A percentile compares a stretch with the other conserved stretches of the same genome.
Conservation (phyloP, 2,329 filamentous ascomycete species). For the Diaporthe caulivora region DNA sequence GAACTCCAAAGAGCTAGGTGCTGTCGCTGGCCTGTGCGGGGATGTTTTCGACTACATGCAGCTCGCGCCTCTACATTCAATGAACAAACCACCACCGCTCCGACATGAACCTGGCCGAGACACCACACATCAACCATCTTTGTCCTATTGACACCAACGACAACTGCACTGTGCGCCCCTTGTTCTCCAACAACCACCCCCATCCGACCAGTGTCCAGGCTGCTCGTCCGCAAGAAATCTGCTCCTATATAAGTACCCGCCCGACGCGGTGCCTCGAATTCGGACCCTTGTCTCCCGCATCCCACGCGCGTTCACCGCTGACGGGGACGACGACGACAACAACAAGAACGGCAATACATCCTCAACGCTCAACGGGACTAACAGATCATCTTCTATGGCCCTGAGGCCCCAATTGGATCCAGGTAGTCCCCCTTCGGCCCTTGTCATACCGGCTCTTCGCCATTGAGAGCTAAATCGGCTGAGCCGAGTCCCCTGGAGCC, state of each 20-base stretch:
- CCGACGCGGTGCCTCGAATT: conserved; percentile 30
- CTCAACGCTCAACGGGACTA: background rate
- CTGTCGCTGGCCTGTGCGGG: conserved; percentile 38
- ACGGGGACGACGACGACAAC: conserved; percentile 23
- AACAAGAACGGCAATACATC: conserved; percentile 11
- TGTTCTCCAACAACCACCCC: background rate
- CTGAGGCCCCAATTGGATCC: background rate
- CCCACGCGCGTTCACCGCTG: conserved; percentile 35
- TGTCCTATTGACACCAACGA: background rate
- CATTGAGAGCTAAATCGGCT: background rate
- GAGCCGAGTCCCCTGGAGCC: background rate
- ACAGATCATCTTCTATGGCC: background rate
- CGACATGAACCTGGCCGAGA: background rate
- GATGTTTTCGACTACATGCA: conserved; percentile 35
- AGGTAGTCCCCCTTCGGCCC: background rate
- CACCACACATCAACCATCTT: conserved; percentile 1
- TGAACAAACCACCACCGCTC: background rate
- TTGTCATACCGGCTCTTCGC: background rate
- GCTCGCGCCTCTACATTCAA: conserved; percentile 30
- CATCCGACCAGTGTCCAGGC: background rate
- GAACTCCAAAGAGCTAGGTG: conserved; percentile 32
- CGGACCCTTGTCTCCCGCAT: conserved; percentile 32
- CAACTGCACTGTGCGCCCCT: background rate
- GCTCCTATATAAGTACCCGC: background rate
- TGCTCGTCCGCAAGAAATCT: background rate